Conservation (phyloP, 139 green algal genomes). For the Closterium sp. region DNA sequence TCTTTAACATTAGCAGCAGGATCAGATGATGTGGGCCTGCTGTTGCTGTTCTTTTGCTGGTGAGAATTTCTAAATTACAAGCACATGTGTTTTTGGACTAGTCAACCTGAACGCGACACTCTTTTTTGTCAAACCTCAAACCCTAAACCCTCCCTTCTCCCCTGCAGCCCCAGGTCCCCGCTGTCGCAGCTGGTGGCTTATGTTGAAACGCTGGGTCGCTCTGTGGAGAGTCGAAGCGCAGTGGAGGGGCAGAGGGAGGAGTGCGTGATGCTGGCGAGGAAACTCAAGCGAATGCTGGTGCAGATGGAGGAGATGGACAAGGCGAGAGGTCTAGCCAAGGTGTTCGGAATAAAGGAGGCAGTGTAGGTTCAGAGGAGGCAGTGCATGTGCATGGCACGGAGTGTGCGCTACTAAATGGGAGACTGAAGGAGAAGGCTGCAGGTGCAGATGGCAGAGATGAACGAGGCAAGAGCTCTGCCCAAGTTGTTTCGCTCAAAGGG, state of each 20-base stretch:
- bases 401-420: too few species aligned
- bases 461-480: constrained; percentile 19
- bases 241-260: constrained; percentile 11
- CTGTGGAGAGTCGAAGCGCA: constrained; percentile 14
- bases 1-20: neutral
- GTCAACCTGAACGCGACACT: neutral
- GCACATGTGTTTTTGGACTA: neutral
- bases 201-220: neutral
- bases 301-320: constrained; percentile 33
- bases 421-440: too few species aligned
- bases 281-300: constrained; percentile 37
- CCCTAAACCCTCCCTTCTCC: neutral
- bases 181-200: constrained; percentile 15
- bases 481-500: constrained; percentile 29
- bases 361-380: too few species aligned
- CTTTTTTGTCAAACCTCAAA: neutral
- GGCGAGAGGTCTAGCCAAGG: constrained; percentile 14
- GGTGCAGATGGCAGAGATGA: too few species aligned
- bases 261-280: neutral
- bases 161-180: constrained; percentile 19
- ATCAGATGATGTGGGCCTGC: too few species aligned
- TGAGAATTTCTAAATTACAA: neutral
- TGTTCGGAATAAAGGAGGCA: constrained; percentile 33
- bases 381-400: too few species aligned
- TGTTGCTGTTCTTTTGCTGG: neutral